Evolutionary conservation across 257 asterid species (phyloP).

Genomic region (Echites panduratus): DNA sequence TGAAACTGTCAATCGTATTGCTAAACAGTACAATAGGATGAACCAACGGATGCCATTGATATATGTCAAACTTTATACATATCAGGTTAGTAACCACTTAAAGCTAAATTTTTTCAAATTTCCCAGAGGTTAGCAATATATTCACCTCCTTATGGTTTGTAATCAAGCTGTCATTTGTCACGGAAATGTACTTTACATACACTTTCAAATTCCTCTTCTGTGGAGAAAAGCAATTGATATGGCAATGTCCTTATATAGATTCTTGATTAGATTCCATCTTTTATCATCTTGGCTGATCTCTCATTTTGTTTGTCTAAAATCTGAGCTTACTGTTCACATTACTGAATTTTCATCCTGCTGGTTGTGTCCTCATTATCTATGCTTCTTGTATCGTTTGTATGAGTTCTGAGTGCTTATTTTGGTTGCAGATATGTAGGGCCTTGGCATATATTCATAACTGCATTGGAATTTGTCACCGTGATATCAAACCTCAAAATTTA

Average conservation of each 20-base stretch:
- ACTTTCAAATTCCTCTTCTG: background rate
- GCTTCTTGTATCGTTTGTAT: background rate
- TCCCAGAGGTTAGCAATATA: background rate
- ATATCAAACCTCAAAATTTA: conserved; percentile 95
- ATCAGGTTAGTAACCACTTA: conserved; percentile 49
- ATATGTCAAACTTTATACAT: conserved; percentile 84
- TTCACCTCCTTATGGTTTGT: background rate
- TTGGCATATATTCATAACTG: conserved; percentile 91
- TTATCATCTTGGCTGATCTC: background rate
- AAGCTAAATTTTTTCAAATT: background rate
- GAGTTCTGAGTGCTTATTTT: conserved; percentile 2
- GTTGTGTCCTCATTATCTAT: background rate
- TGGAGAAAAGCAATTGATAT: background rate
- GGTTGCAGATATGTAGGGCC: conserved; percentile 86
- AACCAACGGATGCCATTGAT: conserved; percentile 84
- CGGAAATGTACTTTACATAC: background rate
- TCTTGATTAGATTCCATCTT: background rate
- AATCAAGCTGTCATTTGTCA: background rate
- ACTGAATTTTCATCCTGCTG: background rate
- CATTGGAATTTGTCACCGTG: conserved; percentile 93
- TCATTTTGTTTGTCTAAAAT: background rate
- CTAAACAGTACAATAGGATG: conserved; percentile 91
- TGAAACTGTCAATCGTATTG: conserved; percentile 87
- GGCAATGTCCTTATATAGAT: background rate
- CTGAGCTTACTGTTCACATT: background rate